phyloP scores from a whole-genome alignment of 108 stramenopile species.

The Skeletonema grethae region DNA sequence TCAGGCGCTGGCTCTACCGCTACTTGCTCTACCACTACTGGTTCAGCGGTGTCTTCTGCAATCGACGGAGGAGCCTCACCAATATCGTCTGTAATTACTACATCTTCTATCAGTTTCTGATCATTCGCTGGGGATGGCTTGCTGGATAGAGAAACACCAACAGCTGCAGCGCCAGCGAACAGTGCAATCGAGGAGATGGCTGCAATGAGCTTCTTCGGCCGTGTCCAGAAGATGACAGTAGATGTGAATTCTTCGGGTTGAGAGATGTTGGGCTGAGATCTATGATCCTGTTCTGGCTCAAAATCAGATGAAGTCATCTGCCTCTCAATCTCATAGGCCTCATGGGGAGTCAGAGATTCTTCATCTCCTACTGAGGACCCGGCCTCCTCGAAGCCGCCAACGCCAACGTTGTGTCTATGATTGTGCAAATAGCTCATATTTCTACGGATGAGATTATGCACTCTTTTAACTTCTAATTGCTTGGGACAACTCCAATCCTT shows the following conservation, averaged over 20 bases:
- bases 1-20: not conserved
- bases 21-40: not conserved
- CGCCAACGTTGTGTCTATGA: not conserved
- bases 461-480: not conserved
- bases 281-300: not conserved
- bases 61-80: constrained; percentile 3
- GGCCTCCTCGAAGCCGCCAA: not conserved
- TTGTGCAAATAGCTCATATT: not conserved
- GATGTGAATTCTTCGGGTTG: not conserved
- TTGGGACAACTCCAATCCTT: not conserved
- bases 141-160: not conserved
- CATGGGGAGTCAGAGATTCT: not conserved
- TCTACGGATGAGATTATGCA: too few species aligned
- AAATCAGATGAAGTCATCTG: not conserved
- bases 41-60: not conserved
- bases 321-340: constrained; percentile 3
- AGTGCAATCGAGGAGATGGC: not conserved
- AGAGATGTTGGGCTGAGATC: not conserved
- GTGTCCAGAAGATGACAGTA: not conserved
- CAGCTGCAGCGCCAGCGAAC: not conserved
- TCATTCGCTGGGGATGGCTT: not conserved
- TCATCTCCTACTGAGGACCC: not conserved
- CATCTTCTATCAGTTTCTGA: not conserved
- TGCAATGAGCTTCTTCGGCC: not conserved
- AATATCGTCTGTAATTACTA: not conserved